These are phyloP conservation scores for Populus hybrid DNA, from an alignment of 441 rosid species.

Conservation along the genomic window DNA sequence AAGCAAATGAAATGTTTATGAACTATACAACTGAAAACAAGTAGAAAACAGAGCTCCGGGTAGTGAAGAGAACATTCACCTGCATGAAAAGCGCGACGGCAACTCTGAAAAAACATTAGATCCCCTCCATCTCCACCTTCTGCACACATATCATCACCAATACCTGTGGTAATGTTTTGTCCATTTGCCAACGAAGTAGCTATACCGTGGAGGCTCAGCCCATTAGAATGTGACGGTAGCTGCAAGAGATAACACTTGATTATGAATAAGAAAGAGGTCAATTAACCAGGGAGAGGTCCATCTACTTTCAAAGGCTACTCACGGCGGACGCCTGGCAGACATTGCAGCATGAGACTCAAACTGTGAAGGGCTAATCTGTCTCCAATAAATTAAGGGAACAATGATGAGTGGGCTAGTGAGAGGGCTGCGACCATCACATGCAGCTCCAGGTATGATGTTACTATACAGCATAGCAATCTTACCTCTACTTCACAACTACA, in stretches of 20 bases:
- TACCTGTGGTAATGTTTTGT: slow-evolving; percentile 55
- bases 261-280: slow-evolving; percentile 11
- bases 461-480: slow-evolving; percentile 7
- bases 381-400: slow-evolving; percentile 1
- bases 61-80: slow-evolving; percentile 34
- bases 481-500: slow-evolving; percentile 81
- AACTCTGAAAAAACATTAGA: slow-evolving; percentile 61
- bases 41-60: not conserved
- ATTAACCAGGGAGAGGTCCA: not conserved
- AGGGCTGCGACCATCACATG: not conserved
- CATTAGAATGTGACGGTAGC: slow-evolving; percentile 93
- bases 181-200: slow-evolving; percentile 80
- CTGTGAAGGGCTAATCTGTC: slow-evolving; percentile 95
- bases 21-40: not conserved
- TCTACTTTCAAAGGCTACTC: slow-evolving; percentile 32
- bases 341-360: slow-evolving; percentile 99
- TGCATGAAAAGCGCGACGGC: slow-evolving; percentile 86
- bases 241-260: slow-evolving; percentile 29
- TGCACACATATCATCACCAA: slow-evolving; percentile 85
- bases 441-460: not conserved
- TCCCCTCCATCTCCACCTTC: slow-evolving; percentile 82
- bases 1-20: not conserved
- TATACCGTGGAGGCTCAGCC: slow-evolving; percentile 85
- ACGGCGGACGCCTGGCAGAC: slow-evolving; percentile 98
- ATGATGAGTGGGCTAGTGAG: slow-evolving; percentile 4